phyloP scores from a whole-genome alignment of 352 stramenopile genomes.

The Blastocystis sp. region DNA sequence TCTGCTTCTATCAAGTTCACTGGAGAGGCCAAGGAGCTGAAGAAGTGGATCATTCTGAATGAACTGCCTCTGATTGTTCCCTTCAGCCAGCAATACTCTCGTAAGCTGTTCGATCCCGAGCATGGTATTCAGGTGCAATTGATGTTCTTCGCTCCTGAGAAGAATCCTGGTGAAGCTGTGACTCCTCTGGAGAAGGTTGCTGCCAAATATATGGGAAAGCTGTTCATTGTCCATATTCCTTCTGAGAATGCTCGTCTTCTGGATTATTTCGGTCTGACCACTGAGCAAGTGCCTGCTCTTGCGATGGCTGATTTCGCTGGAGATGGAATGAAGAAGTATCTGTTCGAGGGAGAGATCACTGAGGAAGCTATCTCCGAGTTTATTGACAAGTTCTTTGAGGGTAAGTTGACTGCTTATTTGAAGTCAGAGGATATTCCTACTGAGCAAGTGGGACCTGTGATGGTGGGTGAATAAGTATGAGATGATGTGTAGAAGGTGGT shows the following conservation, averaged over 20 bases:
- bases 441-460: constrained; percentile 34
- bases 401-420: constrained; percentile 76
- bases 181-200: constrained; percentile 71
- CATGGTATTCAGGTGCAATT: constrained; percentile 78
- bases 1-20: background rate
- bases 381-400: constrained; percentile 75
- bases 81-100: constrained; percentile 79
- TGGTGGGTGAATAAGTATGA: constrained; percentile 73
- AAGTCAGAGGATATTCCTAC: constrained; percentile 79
- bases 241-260: constrained; percentile 79
- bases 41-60: constrained; percentile 67
- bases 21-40: constrained; percentile 42
- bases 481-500: constrained; percentile 82
- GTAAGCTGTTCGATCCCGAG: constrained; percentile 76
- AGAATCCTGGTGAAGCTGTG: constrained; percentile 70
- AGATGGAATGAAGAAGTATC: constrained; percentile 83
- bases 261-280: constrained; percentile 83
- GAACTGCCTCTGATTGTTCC: constrained; percentile 79
- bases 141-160: constrained; percentile 75
- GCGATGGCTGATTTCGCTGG: constrained; percentile 81
- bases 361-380: constrained; percentile 75
- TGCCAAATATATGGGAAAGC: constrained; percentile 77
- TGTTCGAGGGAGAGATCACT: constrained; percentile 71
- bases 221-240: constrained; percentile 80
- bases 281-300: constrained; percentile 75